phyloP scores from a whole-genome alignment of 2,329 filamentous ascomycete genomes.

The Volutella citrinella region DNA sequence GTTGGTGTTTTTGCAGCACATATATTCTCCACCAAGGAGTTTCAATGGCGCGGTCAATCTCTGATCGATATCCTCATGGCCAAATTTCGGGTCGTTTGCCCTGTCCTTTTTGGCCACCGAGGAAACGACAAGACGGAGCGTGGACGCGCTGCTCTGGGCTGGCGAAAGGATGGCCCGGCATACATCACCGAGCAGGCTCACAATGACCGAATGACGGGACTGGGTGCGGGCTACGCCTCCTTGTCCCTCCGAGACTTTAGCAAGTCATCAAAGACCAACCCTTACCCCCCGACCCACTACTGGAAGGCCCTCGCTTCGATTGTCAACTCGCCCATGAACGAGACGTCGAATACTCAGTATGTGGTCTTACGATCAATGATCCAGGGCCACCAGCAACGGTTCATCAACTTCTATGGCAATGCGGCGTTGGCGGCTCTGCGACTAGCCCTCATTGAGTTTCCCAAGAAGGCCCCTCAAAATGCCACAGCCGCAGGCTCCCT shows the following conservation, averaged over 20 bases:
- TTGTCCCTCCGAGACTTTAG: slow-evolving; percentile 81
- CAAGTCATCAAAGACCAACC: slow-evolving; percentile 65
- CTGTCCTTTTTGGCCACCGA: slow-evolving; percentile 79
- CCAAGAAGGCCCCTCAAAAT: slow-evolving; percentile 47
- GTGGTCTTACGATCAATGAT: slow-evolving; percentile 70
- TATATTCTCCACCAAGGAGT: slow-evolving; percentile 68
- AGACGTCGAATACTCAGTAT: slow-evolving; percentile 71
- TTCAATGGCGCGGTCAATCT: slow-evolving; percentile 63
- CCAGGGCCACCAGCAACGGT: slow-evolving; percentile 68
- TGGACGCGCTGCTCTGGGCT: slow-evolving; percentile 69
- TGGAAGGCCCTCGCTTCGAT: slow-evolving; percentile 78
- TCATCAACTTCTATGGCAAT: slow-evolving; percentile 78
- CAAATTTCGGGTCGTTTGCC: slow-evolving; percentile 78
- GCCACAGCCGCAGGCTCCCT: slow-evolving; percentile 50
- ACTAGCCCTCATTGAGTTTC: slow-evolving; percentile 72
- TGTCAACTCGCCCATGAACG: slow-evolving; percentile 65
- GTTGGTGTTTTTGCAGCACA: slow-evolving; percentile 74
- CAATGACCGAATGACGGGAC: slow-evolving; percentile 76
- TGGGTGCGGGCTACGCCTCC: slow-evolving; percentile 81
- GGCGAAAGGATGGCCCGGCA: slow-evolving; percentile 59
- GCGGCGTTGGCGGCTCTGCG: slow-evolving; percentile 69
- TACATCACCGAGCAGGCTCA: slow-evolving; percentile 72
- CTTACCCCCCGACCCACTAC: slow-evolving; percentile 75
- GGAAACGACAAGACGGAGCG: slow-evolving; percentile 70
- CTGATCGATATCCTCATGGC: slow-evolving; percentile 82